Conservation (phyloP, 768 basidiomycete genomes). For the Rhodotorula taiwanensis region DNA sequence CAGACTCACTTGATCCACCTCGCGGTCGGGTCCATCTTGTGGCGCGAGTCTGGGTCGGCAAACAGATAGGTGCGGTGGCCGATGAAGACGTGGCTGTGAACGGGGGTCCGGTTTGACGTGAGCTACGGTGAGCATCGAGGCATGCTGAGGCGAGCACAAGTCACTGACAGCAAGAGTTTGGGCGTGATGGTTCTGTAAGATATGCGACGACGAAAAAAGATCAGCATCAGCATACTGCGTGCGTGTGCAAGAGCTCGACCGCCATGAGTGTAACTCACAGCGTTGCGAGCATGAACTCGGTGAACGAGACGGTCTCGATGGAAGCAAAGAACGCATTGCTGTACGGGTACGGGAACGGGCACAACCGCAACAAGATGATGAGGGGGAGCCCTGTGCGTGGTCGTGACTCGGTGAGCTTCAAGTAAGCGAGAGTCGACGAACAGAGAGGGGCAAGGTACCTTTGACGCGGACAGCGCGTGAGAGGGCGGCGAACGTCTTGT, state of each 20-base stretch:
- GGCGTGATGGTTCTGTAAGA: conserved; percentile 49
- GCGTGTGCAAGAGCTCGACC: not conserved
- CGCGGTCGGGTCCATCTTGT: conserved; percentile 66
- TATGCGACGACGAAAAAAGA: not conserved
- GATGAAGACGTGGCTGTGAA: conserved; percentile 57
- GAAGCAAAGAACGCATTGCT: conserved; percentile 64
- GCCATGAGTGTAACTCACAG: conserved; percentile 34
- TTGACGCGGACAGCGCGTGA: conserved; percentile 49
- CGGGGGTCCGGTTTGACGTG: not conserved
- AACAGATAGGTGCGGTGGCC: conserved; percentile 67
- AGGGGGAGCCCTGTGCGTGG: conserved; percentile 54
- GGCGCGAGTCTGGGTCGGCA: conserved; percentile 62
- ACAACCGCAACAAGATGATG: conserved; percentile 67
- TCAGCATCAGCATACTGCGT: not conserved
- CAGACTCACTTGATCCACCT: conserved; percentile 57
- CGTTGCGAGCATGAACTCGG: conserved; percentile 71
- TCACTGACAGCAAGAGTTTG: conserved; percentile 53
- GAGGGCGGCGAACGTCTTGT: conserved; percentile 28
- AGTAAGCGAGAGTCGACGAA: not conserved
- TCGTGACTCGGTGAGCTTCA: not conserved
- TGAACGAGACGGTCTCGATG: conserved; percentile 64
- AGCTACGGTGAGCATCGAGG: not conserved
- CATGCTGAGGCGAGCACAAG: not conserved
- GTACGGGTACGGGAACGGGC: conserved; percentile 81
- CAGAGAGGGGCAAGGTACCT: conserved; percentile 42